Evolutionary conservation across 2,329 filamentous ascomycete genomes (phyloP).

Genomic region (Phyllosticta citriasiana): DNA sequence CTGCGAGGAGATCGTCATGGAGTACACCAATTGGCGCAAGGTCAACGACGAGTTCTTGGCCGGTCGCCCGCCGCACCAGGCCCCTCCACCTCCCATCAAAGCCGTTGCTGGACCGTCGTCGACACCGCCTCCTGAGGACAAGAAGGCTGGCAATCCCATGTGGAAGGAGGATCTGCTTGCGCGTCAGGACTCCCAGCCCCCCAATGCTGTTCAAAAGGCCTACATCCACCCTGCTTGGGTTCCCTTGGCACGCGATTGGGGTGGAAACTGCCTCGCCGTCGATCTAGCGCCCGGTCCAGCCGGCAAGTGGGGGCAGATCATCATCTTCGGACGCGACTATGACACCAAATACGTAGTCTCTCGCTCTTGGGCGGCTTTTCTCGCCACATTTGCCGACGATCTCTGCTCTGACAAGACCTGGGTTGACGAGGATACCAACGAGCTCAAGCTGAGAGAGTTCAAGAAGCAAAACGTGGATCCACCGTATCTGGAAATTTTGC

Average conservation of each 20-base stretch:
- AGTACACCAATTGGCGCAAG: slow-evolving; percentile 92
- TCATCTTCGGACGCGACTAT: slow-evolving; percentile 93
- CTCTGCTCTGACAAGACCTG: slow-evolving; percentile 80
- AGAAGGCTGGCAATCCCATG: slow-evolving; percentile 47
- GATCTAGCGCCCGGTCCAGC: slow-evolving; percentile 84
- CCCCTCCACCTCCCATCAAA: slow-evolving; percentile 60
- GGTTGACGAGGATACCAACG: slow-evolving; percentile 83
- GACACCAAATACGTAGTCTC: slow-evolving; percentile 97
- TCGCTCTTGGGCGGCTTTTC: slow-evolving; percentile 79
- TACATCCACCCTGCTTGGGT: slow-evolving; percentile 96
- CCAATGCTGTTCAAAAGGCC: slow-evolving; percentile 77
- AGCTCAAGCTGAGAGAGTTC: slow-evolving; percentile 89
- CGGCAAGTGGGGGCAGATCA: slow-evolving; percentile 92
- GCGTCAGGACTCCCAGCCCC: slow-evolving; percentile 79
- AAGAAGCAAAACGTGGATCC: slow-evolving; percentile 73
- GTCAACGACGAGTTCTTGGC: slow-evolving; percentile 85
- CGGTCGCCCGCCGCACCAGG: slow-evolving; percentile 41
- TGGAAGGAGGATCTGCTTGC: slow-evolving; percentile 82
- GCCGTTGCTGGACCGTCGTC: slow-evolving; percentile 56
- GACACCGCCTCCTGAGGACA: slow-evolving; percentile 46
- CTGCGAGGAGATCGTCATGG: slow-evolving; percentile 95
- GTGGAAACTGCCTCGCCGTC: slow-evolving; percentile 91
- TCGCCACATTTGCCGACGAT: slow-evolving; percentile 83
- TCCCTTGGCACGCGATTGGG: slow-evolving; percentile 92
- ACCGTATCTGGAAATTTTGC: slow-evolving; percentile 83